Conservation (phyloP, 2,329 filamentous ascomycete species). For the Madurella mycetomatis region DNA sequence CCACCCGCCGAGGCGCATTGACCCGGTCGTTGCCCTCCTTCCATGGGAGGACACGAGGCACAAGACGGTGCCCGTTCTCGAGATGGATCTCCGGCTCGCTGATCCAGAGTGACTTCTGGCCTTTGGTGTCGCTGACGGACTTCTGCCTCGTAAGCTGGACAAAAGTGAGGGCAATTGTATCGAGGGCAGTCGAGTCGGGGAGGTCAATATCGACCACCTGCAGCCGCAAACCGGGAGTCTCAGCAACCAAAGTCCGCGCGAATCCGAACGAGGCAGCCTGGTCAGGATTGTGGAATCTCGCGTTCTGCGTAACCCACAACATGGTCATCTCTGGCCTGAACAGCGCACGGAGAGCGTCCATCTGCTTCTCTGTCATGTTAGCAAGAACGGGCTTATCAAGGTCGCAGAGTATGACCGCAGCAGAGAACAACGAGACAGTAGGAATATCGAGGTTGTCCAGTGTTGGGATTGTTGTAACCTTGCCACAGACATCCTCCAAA, state of each 20-base stretch:
- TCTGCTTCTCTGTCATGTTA: slow-evolving; percentile 31
- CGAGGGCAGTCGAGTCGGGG: slow-evolving; percentile 5
- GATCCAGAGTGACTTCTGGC: slow-evolving; percentile 27
- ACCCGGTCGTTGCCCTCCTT: slow-evolving; percentile 35
- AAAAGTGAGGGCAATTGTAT: slow-evolving; percentile 22
- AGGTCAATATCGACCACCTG: slow-evolving; percentile 32
- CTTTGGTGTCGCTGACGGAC: slow-evolving; percentile 3
- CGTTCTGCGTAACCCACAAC: slow-evolving; percentile 31
- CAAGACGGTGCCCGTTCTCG: slow-evolving; percentile 30
- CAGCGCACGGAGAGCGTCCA: slow-evolving; percentile 28
- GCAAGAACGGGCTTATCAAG: slow-evolving; percentile 34
- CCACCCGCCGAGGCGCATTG: slow-evolving; percentile 36
- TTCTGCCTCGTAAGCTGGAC: slow-evolving; percentile 20
- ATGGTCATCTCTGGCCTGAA: slow-evolving; percentile 29
- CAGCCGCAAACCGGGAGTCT: slow-evolving; percentile 30
- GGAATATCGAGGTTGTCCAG: slow-evolving; percentile 29
- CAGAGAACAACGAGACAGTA: slow-evolving; percentile 26
- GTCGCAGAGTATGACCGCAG: slow-evolving; percentile 35
- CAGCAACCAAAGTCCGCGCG: slow-evolving; percentile 30
- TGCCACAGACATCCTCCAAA: slow-evolving; percentile 23
- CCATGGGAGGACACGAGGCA: slow-evolving; percentile 39
- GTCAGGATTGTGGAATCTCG: slow-evolving; percentile 23
- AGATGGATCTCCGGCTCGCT: slow-evolving; percentile 38
- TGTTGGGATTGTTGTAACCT: slow-evolving; percentile 17
- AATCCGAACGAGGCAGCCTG: slow-evolving; percentile 33